Base-by-base conservation (phyloP, 257 asterid genomes). In the Petunia secreta region DNA sequence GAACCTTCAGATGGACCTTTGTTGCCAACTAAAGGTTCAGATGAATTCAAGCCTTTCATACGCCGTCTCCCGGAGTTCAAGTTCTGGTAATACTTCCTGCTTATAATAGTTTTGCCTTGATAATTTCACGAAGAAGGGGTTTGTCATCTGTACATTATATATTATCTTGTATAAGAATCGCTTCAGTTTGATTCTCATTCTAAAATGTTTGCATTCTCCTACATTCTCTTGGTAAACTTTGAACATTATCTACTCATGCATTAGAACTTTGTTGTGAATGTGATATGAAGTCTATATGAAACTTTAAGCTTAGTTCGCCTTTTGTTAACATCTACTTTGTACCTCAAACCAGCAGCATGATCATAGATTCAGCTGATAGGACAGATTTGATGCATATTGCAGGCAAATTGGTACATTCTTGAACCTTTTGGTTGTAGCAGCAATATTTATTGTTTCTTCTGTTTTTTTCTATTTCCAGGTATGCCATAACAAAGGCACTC, bases 61-160 rank as follows among this genome's bases (percentile, higher is more conserved):
- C 98, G 98, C 34, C 98, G 98, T 52, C 98, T 95, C 83, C 98
- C 98, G 7, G 98, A 92, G 87, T 94, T 94, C 84, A 94, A 94
- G 88, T 94, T 93, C 92, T 94, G 98, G 98, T 94, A 88, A 79
- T 75, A 63, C 40, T 43, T 74, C 80, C 50, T 80, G 3, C 63
- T 75, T 57, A 55, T 2, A 2, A 46, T 71, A 60, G 60, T 11
- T 71, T 71, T 71, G 34, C 43, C 3, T 48, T 71, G 60, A 43
- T 48, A 46, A 34, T 34, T 5, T 43, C 25, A 5, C 25, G n/a
- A 48, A 40, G 43, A 52, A 68, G 41, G 50, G 58, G 6, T 73
- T 52, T 79, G 65, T 10, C 64, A 78, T 40, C 65, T 64, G 43
- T 25, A 34, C 77, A 48, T 71, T 71, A 25, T 10, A 34, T 69